phyloP scores from a whole-genome alignment of 257 asterid species.

The Solanum chmielewskii region DNA sequence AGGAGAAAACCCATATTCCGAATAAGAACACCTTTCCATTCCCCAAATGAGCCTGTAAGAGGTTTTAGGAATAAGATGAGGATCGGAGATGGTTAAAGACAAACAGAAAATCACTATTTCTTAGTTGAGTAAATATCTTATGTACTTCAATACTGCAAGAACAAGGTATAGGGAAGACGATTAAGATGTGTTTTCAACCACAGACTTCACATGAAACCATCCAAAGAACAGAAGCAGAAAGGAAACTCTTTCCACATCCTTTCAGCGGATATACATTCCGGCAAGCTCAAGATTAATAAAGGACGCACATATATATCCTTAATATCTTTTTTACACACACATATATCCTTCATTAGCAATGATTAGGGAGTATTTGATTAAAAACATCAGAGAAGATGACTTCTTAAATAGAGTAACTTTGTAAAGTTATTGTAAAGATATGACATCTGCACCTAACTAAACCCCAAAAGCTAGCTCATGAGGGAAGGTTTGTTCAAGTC shows the following conservation, averaged over 20 bases:
- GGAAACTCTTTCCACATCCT: background rate
- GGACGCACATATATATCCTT: background rate
- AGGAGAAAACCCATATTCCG: conserved; percentile 82
- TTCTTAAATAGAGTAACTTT: background rate
- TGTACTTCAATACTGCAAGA: background rate
- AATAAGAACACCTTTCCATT: conserved; percentile 73
- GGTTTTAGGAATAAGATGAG: background rate
- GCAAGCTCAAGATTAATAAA: background rate
- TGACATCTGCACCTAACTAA: background rate
- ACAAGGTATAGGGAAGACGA: background rate
- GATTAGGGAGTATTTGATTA: background rate
- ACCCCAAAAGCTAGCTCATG: background rate
- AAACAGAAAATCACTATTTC: background rate
- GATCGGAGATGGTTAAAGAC: background rate
- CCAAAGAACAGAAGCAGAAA: background rate
- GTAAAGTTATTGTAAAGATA: background rate
- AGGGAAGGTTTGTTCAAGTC: background rate
- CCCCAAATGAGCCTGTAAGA: conserved; percentile 67
- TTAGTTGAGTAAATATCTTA: background rate
- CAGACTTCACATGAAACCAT: background rate
- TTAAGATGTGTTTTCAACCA: background rate
- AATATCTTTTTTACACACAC: background rate
- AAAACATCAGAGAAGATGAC: background rate
- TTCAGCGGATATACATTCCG: background rate
- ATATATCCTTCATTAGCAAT: background rate